A percentile compares a stretch with the other conserved stretches of the same genome.
Conservation (phyloP, 306 rosid genomes). For the Vigna hirtella region DNA sequence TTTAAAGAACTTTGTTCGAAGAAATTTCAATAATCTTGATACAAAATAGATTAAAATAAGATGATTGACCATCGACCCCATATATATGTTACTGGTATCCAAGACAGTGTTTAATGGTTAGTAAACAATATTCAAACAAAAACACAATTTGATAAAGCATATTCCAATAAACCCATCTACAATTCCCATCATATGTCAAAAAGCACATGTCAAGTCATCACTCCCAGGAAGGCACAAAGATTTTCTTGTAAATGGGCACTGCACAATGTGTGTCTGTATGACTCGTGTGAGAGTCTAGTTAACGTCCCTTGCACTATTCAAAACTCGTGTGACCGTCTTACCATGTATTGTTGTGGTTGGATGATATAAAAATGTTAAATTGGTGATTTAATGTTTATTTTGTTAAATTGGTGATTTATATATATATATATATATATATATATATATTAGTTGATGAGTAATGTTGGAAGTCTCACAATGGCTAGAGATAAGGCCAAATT, state of each 20-base stretch:
- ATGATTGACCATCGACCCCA: too few relatives aligned
- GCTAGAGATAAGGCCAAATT: too few relatives aligned
- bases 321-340: background rate
- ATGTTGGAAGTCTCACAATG: too few relatives aligned
- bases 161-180: background rate
- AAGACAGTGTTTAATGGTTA: background rate
- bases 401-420: too few relatives aligned
- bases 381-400: too few relatives aligned
- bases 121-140: background rate
- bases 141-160: background rate
- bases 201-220: constrained; percentile 40
- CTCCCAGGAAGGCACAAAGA: background rate
- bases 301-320: background rate
- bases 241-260: constrained; percentile 21
- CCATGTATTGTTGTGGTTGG: too few relatives aligned
- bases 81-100: constrained; percentile 3
- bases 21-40: too few relatives aligned
- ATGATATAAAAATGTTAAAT: too few relatives aligned
- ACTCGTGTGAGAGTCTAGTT: constrained; percentile 18
- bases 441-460: too few relatives aligned
- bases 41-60: too few relatives aligned
- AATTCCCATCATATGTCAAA: background rate
- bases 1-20: too few relatives aligned
- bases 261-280: constrained; percentile 26
- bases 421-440: too few relatives aligned